A percentile compares a stretch with the other conserved stretches of the same genome.
phyloP scores from a whole-genome alignment of 192 early-diverging fungal species.

The Obelidium mucronatum region DNA sequence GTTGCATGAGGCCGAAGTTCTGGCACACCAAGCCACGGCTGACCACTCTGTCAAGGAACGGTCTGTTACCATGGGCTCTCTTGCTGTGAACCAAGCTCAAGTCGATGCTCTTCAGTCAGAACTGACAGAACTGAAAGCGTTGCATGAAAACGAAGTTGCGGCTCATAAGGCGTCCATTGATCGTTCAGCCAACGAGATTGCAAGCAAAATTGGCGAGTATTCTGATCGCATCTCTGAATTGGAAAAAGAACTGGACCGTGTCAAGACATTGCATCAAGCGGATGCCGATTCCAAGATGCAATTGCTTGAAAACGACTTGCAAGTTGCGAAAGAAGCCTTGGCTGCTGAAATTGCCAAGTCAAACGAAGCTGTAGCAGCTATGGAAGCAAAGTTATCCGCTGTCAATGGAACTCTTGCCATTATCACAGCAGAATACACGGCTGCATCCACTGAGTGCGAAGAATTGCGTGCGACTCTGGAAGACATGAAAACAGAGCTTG shows the following conservation, averaged over 20 bases:
- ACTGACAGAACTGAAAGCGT: neutral
- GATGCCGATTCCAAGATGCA: neutral
- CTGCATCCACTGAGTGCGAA: neutral
- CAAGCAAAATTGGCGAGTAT: neutral
- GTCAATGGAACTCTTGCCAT: constrained; percentile 2
- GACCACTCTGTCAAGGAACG: neutral
- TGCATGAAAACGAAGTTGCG: neutral
- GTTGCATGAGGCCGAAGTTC: neutral
- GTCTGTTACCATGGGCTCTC: neutral
- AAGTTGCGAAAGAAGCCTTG: neutral
- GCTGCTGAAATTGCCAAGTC: neutral
- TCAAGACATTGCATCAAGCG: neutral
- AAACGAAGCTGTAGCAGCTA: neutral
- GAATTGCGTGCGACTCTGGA: neutral
- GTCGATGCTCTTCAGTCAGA: neutral
- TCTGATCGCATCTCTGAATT: neutral
- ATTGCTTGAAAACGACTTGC: neutral
- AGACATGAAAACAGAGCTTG: neutral
- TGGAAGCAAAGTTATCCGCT: neutral
- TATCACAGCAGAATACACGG: neutral
- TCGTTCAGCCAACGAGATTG: neutral
- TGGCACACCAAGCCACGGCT: neutral
- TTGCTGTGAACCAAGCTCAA: neutral
- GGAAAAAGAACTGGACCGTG: neutral
- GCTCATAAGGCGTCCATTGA: neutral